These are phyloP conservation scores for Rhexocercosporidium sp. DNA, from an alignment of 2,329 filamentous ascomycete genomes.

Conservation along the genomic window DNA sequence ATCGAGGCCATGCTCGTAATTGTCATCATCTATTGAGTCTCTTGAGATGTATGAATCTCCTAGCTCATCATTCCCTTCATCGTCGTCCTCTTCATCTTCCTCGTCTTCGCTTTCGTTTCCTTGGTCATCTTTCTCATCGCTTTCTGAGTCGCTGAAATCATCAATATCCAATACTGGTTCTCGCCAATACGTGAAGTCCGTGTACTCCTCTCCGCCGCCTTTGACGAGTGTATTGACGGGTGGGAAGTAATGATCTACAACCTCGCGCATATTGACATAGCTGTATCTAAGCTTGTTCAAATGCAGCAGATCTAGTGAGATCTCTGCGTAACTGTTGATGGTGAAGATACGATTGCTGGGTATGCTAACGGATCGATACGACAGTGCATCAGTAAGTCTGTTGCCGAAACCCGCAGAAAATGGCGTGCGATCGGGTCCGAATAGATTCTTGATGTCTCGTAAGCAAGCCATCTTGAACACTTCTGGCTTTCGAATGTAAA, in stretches of 20 bases:
- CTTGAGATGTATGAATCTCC: slow-evolving; percentile 62
- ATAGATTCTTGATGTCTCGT: slow-evolving; percentile 89
- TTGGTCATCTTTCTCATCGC: slow-evolving; percentile 58
- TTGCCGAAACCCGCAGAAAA: slow-evolving; percentile 99
- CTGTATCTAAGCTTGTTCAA: slow-evolving; percentile 96
- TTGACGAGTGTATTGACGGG: slow-evolving; percentile 86
- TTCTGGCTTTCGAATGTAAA: slow-evolving; percentile 95
- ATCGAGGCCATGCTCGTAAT: slow-evolving; percentile 43
- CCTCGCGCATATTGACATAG: slow-evolving; percentile 95
- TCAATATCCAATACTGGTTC: slow-evolving; percentile 82
- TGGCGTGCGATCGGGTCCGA: slow-evolving; percentile 75
- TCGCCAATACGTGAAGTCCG: slow-evolving; percentile 97
- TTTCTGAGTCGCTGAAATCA: slow-evolving; percentile 87
- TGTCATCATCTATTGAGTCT: slow-evolving; percentile 54
- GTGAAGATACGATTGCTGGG: slow-evolving; percentile 95
- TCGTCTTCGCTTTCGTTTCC: slow-evolving; percentile 58
- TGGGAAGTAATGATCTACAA: slow-evolving; percentile 98
- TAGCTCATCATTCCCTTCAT: slow-evolving; percentile 56
- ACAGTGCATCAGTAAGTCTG: slow-evolving; percentile 92
- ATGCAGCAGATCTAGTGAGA: slow-evolving; percentile 86
- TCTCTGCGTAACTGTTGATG: slow-evolving; percentile 97
- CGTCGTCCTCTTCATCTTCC: slow-evolving; percentile 55
- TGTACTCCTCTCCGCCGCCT: slow-evolving; percentile 91
- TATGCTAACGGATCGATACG: slow-evolving; percentile 94
- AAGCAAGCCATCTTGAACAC: slow-evolving; percentile 99